A percentile compares a stretch with the other conserved stretches of the same genome.
These are phyloP conservation scores for Tolypocladium ophioglossoides DNA, from an alignment of 2,329 filamentous ascomycete species.

Conservation along the genomic window DNA sequence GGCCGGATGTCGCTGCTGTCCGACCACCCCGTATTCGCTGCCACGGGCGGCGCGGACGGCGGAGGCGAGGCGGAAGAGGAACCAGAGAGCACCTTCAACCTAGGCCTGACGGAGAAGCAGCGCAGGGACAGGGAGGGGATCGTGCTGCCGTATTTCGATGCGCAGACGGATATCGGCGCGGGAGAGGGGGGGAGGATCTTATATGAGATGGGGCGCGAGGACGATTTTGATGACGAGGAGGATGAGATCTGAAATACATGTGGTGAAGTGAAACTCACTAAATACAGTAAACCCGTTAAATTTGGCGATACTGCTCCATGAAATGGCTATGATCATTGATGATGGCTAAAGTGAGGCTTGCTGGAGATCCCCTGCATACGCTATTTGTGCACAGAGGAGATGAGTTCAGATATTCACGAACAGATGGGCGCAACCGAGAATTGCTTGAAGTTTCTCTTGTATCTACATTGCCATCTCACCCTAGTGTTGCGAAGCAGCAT, in stretches of 20 bases:
- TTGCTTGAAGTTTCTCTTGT: no score
- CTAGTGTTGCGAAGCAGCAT: no score
- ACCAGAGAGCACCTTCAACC: slow-evolving; percentile 68
- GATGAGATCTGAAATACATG: slow-evolving; percentile 60
- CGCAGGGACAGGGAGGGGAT: slow-evolving; percentile 76
- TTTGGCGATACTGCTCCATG: neutral
- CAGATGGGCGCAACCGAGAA: no score
- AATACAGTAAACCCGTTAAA: no score
- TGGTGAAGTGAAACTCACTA: neutral
- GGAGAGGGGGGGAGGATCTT: slow-evolving; percentile 88
- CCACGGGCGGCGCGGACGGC: slow-evolving; percentile 23
- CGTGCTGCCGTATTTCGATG: slow-evolving; percentile 92
- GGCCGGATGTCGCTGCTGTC: slow-evolving; percentile 50
- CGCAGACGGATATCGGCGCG: slow-evolving; percentile 66
- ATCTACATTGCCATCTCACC: no score
- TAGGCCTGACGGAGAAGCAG: slow-evolving; percentile 87
- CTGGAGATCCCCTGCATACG: no score
- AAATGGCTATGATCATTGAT: neutral
- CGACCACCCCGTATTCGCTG: slow-evolving; percentile 62
- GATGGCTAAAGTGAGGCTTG: no score
- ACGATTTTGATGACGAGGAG: slow-evolving; percentile 94
- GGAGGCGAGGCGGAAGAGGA: slow-evolving; percentile 35
- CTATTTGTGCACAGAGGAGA: no score
- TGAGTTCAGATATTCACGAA: no score
- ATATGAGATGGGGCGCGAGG: slow-evolving; percentile 93